Base-by-base conservation (phyloP, 2,329 filamentous ascomycete genomes). In the Scedosporium apiospermum region DNA sequence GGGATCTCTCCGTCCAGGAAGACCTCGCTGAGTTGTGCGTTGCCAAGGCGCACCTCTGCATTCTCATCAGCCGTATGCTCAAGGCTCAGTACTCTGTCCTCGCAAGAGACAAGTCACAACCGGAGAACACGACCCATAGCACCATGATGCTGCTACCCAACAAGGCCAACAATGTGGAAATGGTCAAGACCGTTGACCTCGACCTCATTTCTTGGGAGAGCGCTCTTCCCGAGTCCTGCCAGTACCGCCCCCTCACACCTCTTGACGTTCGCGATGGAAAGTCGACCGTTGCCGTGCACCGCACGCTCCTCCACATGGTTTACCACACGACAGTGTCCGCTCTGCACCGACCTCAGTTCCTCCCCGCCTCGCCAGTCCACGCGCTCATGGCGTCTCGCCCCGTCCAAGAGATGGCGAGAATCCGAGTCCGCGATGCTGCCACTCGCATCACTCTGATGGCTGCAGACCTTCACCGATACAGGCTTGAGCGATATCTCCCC, bases 101-200 rank as follows among this genome's bases (percentile, higher is more conserved):
- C 49, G 91, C 93, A 70, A 88, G 91, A 68, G 89, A 93, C 68
- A 90, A 91, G 69, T 85, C 89, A 64, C 90, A 88, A 65, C 87
- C 90, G 57, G 90, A 91, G 66, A 84, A 84, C 65, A 89, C 90
- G 51, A 90, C 89, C 60, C 86, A 84, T 67, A 88, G 80, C 72
- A 89, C 86, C 18, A 93, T 96, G 85, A 95, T 96, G 88, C 79
- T 97, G 27, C 88, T 96, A 55, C 92, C 93, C 4, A 96, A 96
- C 75, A 96, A 93, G 74, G 83, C 89, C 42, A 87, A 90, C n/a
- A 91, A 93, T 69, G 85, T 88, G 2, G 88, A 89, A 67, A 88
- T 90, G 65, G 90, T 97, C 61, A 86, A 87, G 66, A 78, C 80
- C 55, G 96, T 93, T 70, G 92, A 97, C 69, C 79, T 85, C 57